Conservation (phyloP, 805 yeast species). For the Cyberlindnera misumaiensis region DNA sequence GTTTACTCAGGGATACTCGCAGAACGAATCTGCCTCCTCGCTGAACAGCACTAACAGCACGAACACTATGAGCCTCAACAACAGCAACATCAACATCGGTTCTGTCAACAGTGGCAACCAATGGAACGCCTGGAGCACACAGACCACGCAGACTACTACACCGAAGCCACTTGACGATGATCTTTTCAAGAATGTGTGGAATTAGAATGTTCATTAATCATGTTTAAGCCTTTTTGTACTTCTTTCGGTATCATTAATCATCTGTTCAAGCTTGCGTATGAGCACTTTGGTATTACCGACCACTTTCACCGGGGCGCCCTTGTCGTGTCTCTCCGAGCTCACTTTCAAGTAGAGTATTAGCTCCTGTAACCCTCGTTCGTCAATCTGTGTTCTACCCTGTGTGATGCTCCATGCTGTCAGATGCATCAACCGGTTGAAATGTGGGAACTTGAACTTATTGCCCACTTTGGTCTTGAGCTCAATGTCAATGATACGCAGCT, state of each 20-base stretch:
- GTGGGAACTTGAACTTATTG: slow-evolving; percentile 69
- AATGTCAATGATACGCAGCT: slow-evolving; percentile 51
- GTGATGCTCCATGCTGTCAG: slow-evolving; percentile 35
- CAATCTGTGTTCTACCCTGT: slow-evolving; percentile 6
- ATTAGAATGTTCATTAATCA: slow-evolving; percentile 18
- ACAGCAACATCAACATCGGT: slow-evolving; percentile 1
- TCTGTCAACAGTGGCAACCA: too few relatives aligned
- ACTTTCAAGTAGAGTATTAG: slow-evolving; percentile 6
- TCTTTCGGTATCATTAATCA: not conserved
- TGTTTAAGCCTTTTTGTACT: not conserved
- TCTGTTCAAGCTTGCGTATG: not conserved
- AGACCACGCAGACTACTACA: slow-evolving; percentile 1
- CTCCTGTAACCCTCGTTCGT: slow-evolving; percentile 4
- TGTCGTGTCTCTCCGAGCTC: slow-evolving; percentile 2
- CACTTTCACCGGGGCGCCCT: slow-evolving; percentile 8
- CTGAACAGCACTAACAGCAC: not conserved
- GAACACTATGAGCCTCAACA: too few relatives aligned
- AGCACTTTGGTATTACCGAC: slow-evolving; percentile 6
- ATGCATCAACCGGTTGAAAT: slow-evolving; percentile 67
- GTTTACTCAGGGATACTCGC: slow-evolving; percentile 7
- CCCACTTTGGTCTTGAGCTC: slow-evolving; percentile 71
- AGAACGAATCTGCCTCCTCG: too few relatives aligned
- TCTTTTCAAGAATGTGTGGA: slow-evolving; percentile 66
- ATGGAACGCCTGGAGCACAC: not conserved
- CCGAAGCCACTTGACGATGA: slow-evolving; percentile 41